Percentiles rank a stretch among this genome's conserved stretches.
Evolutionary conservation across 495 filamentous ascomycete genomes (phyloP).

Genomic region (Baudoinia panamericana): DNA sequence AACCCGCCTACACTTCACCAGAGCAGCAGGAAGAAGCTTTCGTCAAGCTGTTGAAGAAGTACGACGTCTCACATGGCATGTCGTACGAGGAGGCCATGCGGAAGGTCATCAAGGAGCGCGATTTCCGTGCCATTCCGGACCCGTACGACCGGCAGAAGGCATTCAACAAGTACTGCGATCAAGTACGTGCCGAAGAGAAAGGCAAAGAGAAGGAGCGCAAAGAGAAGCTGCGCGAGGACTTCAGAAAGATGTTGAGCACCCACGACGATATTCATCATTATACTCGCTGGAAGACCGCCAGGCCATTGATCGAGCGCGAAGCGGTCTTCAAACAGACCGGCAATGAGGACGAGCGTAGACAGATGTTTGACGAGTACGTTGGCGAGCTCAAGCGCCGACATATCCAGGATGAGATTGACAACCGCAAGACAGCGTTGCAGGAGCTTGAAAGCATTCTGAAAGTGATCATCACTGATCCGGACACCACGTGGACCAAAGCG

Average conservation of each 20-base stretch:
- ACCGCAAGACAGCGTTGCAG: conserved; percentile 71
- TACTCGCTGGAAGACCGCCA: conserved; percentile 93
- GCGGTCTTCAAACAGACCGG: conserved; percentile 86
- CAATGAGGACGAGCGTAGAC: conserved; percentile 76
- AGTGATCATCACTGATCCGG: conserved; percentile 76
- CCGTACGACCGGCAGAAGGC: conserved; percentile 82
- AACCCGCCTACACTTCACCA: conserved; percentile 69
- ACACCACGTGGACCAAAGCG: conserved; percentile 89
- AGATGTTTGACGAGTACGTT: conserved; percentile 91
- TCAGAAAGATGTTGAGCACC: conserved; percentile 87
- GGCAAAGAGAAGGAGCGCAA: conserved; percentile 89
- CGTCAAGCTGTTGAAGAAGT: conserved; percentile 74
- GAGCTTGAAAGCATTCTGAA: conserved; percentile 70
- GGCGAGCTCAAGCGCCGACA: conserved; percentile 67
- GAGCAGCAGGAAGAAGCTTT: conserved; percentile 95
- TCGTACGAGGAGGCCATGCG: conserved; percentile 85
- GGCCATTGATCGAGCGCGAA: conserved; percentile 88
- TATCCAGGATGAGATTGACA: conserved; percentile 54
- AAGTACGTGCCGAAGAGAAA: conserved; percentile 85
- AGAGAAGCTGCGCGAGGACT: conserved; percentile 84
- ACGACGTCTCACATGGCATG: conserved; percentile 79
- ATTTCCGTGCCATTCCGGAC: conserved; percentile 87
- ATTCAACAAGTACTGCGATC: conserved; percentile 89
- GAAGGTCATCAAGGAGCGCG: conserved; percentile 79
- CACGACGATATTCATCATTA: conserved; percentile 97